phyloP scores from a whole-genome alignment of 768 basidiomycete genomes.

The Pleurotus ostreatus region DNA sequence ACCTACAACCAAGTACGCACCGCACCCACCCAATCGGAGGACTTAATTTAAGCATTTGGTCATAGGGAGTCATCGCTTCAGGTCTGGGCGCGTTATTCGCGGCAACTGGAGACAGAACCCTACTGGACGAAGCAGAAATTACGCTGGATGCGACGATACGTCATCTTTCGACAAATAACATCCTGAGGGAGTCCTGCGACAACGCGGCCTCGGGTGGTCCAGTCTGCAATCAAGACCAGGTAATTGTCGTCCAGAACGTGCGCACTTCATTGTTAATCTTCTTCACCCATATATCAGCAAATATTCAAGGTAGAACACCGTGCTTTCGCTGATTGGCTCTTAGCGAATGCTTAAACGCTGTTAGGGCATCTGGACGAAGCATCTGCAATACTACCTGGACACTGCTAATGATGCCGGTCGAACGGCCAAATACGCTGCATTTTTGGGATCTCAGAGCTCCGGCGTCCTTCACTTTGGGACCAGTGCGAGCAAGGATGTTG shows the following conservation, averaged over 20 bases:
- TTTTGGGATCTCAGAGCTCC: constrained; percentile 35
- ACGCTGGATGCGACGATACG: constrained; percentile 48
- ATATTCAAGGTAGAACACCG: constrained; percentile 34
- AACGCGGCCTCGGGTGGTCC: constrained; percentile 32
- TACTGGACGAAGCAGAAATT: constrained; percentile 45
- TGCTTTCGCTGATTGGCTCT: background rate
- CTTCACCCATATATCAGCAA: constrained; percentile 24
- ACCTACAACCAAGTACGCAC: constrained; percentile 49
- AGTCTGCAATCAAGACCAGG: constrained; percentile 45
- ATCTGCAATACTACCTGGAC: constrained; percentile 47
- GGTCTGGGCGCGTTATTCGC: constrained; percentile 43
- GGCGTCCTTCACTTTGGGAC: constrained; percentile 43
- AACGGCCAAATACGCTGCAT: constrained; percentile 37
- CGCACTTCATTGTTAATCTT: background rate
- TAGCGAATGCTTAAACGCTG: background rate
- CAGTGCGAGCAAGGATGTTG: constrained; percentile 34
- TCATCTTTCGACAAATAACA: constrained; percentile 32
- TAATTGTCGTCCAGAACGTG: constrained; percentile 12
- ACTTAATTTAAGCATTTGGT: background rate
- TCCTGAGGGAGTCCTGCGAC: constrained; percentile 52
- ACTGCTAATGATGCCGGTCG: constrained; percentile 36
- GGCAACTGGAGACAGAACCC: constrained; percentile 31
- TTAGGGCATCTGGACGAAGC: constrained; percentile 51
- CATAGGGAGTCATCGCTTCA: constrained; percentile 52
- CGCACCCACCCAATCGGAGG: background rate